phyloP scores from a whole-genome alignment of 2,329 filamentous ascomycete species.

The Fusarium globosum region DNA sequence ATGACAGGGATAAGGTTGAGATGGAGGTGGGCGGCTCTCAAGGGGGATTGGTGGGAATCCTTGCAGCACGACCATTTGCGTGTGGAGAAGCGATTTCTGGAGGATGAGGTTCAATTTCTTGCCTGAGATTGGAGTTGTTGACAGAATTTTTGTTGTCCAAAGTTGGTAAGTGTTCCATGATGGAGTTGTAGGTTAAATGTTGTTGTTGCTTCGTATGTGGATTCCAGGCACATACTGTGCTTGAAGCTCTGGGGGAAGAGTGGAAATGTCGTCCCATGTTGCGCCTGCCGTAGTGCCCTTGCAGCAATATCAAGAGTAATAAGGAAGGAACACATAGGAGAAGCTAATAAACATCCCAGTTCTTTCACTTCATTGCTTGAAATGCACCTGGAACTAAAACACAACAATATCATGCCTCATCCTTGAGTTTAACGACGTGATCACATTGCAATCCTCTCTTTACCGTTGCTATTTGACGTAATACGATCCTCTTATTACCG shows the following conservation, averaged over 20 bases:
- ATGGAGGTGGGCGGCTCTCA: constrained; percentile 28
- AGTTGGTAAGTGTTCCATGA: neutral
- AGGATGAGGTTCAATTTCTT: constrained; percentile 28
- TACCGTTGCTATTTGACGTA: neutral
- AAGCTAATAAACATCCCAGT: neutral
- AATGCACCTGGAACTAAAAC: constrained; percentile 5
- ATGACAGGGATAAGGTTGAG: constrained; percentile 23
- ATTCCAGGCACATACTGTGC: constrained; percentile 2
- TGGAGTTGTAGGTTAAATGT: constrained; percentile 18
- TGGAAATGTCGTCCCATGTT: constrained; percentile 21
- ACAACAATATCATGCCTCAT: constrained; percentile 6
- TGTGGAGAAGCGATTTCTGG: constrained; percentile 32
- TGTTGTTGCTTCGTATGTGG: constrained; percentile 10
- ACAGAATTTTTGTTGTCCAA: neutral
- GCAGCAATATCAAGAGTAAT: constrained; percentile 3
- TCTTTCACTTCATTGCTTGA: neutral
- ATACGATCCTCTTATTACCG: constrained; percentile 5
- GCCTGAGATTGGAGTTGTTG: constrained; percentile 3
- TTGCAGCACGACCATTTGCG: constrained; percentile 21
- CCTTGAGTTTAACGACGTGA: neutral
- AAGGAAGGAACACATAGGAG: constrained; percentile 6
- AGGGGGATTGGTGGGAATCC: constrained; percentile 36
- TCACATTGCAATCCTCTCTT: neutral
- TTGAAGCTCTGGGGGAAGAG: constrained; percentile 3
- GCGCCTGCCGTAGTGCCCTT: constrained; percentile 3